Evolutionary conservation across 306 rosid genomes (phyloP), one percentile per base, ranked within the genome.

Genomic region (Fagus crenata): DNA sequence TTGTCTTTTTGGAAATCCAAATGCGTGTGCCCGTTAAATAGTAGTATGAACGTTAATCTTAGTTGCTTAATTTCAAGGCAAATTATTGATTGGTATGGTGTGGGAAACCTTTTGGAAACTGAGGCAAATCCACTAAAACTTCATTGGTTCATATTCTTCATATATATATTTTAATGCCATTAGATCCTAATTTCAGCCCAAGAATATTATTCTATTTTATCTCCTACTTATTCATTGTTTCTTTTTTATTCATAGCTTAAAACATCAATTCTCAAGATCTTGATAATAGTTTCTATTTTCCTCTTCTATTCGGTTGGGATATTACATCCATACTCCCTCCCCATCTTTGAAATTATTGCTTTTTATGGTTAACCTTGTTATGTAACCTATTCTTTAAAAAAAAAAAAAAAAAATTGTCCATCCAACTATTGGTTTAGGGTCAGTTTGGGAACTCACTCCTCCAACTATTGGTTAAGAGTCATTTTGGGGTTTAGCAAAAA

Each of bases 41-140:
- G 9, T 59, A 39, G 42, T 65, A 17, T 35, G 64, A 71, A 49
- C 81, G 53, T 61, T 53, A 40, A 41, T 8, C 42, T 42, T 31
- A 18, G 40, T 65, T 72, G 71, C 75, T 36, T 80, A 31, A 77
- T 42, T 41, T 2, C 6, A 43, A 55, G 69, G 53, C 49, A 63
- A 13, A 61, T 17, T 35, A 6, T 40, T 9, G 4, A 14, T 67
- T 49, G 77, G 74, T 55, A 59, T 7, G 4, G 49, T 22, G 69
- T 39, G 61, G 61, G 55, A 72, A 46, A 61, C 60, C 76, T 80
- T 77, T 76, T 75, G 53, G 84, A 80, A 83, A 74, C 61, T 74
- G 75, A 49, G 35, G 65, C 41, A 55, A 78, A 14, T 53, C 67
- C 81, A 79, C 68, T 42, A 53, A 53, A 41, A 41, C 6, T 18